Evolutionary conservation across 2,329 filamentous ascomycete species (phyloP), one percentile per base, ranked within the genome.

Genomic region (Botryotinia convoluta): DNA sequence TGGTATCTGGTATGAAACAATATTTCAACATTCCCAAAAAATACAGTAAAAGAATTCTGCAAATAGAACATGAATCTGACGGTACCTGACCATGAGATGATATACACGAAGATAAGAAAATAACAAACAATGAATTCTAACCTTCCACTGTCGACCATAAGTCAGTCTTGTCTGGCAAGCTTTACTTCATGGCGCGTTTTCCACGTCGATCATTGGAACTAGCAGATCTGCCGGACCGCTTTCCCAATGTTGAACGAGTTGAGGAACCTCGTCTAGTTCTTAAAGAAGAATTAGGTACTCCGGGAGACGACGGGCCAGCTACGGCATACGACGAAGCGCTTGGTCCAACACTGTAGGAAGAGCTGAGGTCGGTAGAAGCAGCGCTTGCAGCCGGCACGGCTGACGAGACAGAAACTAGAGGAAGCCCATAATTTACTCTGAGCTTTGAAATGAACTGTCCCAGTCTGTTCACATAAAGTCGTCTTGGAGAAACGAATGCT

Each of bases 111-210:
- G 60, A 32, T 51, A 62, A 37, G 44, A 68, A 68, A 14, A 44
- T 5, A 69, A 69, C 6, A 42, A 59, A n/a, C 6, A 65, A 59
- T 22, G 57, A 65, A 16, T 42, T 51, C 37, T 37, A 12, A 32
- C 39, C 10, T 22, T 57, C 54, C 29, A 48, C n/a, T 32, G 1
- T 32, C 32, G 29, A n/a, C 16, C 16, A 26, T 35, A 57, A 22
- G 20, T 26, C 20, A 35, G 29, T 59, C 44, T 68, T 69, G 64
- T 9, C 54, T 32, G 32, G 69, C 35, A 71, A 51, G n/a, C 44
- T 16, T 73, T 77, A 80, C 75, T 79, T 80, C 78, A 79, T 80
- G 61, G 77, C 74, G 63, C 78, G 79, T 37, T 73, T 76, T 59
- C 64, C 75, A 42, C 75, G 76, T 60, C 77, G 75, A 26, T 79